A percentile compares a stretch with the other conserved stretches of the same genome.
These are phyloP conservation scores for Leptographium wingfieldii DNA, from an alignment of 2,329 filamentous ascomycete species.

Conservation along the genomic window DNA sequence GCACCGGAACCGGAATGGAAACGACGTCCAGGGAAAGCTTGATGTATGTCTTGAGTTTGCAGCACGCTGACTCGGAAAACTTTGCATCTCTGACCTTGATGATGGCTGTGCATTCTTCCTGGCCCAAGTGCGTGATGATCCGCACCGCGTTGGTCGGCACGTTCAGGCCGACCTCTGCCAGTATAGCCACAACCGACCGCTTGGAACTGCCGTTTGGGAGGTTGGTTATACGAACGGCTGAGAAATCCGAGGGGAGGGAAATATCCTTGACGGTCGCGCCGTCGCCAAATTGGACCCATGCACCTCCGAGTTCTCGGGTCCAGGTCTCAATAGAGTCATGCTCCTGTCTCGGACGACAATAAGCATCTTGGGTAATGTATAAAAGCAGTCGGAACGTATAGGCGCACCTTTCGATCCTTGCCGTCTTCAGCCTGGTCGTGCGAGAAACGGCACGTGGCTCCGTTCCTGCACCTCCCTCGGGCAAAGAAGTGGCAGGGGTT, in stretches of 20 bases:
- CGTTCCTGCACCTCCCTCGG: neutral
- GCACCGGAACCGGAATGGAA: neutral
- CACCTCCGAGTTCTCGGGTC: constrained; percentile 15
- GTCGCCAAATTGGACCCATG: constrained; percentile 19
- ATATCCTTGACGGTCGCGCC: constrained; percentile 19
- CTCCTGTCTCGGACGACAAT: neutral
- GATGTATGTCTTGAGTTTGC: neutral
- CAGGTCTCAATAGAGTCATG: neutral
- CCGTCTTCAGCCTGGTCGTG: neutral
- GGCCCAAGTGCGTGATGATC: neutral
- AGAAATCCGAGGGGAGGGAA: constrained; percentile 23
- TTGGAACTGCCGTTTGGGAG: constrained; percentile 15
- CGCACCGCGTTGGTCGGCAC: neutral
- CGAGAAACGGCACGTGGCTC: neutral
- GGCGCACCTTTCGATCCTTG: neutral
- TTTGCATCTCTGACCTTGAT: constrained; percentile 16
- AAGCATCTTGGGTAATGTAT: neutral
- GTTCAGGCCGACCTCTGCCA: constrained; percentile 6
- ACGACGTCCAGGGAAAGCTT: neutral
- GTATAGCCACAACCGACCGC: constrained; percentile 10
- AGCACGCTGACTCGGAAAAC: constrained; percentile 14
- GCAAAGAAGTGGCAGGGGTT: neutral
- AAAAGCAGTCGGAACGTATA: no score
- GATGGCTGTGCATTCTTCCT: constrained; percentile 10
- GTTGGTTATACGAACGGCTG: constrained; percentile 20